These are phyloP conservation scores for Pseudoscleropodium purum DNA, from an alignment of 225 moss, liverwort and hornwort genomes.

Conservation along the genomic window DNA sequence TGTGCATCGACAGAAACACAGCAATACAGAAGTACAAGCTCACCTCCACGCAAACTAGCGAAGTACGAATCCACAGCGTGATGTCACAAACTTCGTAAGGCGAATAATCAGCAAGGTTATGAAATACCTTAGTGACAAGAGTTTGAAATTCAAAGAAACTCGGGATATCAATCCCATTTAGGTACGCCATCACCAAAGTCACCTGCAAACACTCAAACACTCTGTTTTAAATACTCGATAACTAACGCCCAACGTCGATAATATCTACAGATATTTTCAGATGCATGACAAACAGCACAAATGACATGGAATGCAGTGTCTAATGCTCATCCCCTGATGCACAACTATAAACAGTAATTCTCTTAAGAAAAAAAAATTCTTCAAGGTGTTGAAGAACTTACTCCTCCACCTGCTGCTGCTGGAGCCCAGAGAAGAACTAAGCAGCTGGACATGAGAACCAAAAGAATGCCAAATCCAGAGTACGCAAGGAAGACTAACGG, in stretches of 20 bases:
- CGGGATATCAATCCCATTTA: constrained; percentile 83
- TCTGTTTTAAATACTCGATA: not conserved
- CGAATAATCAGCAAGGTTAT: not conserved
- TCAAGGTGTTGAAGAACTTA: constrained; percentile 11
- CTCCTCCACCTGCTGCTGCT: constrained; percentile 90
- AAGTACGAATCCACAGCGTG: not conserved
- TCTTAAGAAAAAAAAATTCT: not conserved
- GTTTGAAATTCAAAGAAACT: constrained; percentile 62
- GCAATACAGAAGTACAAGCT: not conserved
- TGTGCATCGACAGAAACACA: not conserved
- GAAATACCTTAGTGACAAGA: constrained; percentile 57
- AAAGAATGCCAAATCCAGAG: constrained; percentile 46
- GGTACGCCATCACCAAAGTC: constrained; percentile 82
- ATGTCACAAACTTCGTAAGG: not conserved
- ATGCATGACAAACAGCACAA: not conserved
- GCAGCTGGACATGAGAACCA: constrained; percentile 65
- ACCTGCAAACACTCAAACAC: constrained; percentile 35
- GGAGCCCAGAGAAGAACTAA: constrained; percentile 79
- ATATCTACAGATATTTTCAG: not conserved
- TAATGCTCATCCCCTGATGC: not conserved
- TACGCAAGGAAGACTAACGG: constrained; percentile 56
- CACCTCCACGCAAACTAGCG: not conserved
- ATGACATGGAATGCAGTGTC: not conserved
- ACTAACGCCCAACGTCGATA: not conserved
- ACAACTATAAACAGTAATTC: not conserved